Evolutionary conservation across 805 yeast genomes (phyloP), one percentile per base, ranked within the genome.

Genomic region (Monosporozyma servazzii): DNA sequence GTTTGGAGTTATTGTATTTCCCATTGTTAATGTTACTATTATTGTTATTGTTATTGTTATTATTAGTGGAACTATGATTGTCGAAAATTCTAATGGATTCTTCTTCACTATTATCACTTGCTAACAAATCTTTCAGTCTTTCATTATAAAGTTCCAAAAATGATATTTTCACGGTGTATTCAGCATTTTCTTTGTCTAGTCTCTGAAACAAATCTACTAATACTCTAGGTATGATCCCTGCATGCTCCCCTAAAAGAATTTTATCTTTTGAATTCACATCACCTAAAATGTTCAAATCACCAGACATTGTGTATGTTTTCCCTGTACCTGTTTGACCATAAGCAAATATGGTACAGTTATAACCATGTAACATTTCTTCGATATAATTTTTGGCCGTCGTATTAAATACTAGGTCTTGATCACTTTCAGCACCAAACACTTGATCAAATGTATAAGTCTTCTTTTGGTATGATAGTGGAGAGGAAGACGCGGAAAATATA

Each of bases 261-360:
- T 58, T 59, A 37, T 58, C 62, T 31, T 48, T 53, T 5, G 63
- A 68, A 13, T 56, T 62, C 39, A 57, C 47, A 51, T 58, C 62
- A 65, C 71, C 58, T 60, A 72, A 33, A 71, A 71, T 54, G 62
- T 79, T 57, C 31, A 82, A 76, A 48, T 84, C 84, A 6, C 95
- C 93, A 6, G 84, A 78, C 89, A 80, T 79, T 5, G 84, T 71
- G 60, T 79, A 79, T 0, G 95, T 86, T 60, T 86, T 87, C 17
- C 95, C 95, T 0, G 93, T 84, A 8, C 95, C 95, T 0, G 95
- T 87, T 65, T 86, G 95, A 1, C 96, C 96, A 69, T 88, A 88
- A 0, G 95, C 93, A 61, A 87, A 78, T 11, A 86, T 76, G 0
- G 95, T 84, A 54, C 88, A 87, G 61, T 86, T 86, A 61, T 82